Evolutionary conservation across 805 yeast species (phyloP).

Genomic region (Sugiyamaella smithiae): DNA sequence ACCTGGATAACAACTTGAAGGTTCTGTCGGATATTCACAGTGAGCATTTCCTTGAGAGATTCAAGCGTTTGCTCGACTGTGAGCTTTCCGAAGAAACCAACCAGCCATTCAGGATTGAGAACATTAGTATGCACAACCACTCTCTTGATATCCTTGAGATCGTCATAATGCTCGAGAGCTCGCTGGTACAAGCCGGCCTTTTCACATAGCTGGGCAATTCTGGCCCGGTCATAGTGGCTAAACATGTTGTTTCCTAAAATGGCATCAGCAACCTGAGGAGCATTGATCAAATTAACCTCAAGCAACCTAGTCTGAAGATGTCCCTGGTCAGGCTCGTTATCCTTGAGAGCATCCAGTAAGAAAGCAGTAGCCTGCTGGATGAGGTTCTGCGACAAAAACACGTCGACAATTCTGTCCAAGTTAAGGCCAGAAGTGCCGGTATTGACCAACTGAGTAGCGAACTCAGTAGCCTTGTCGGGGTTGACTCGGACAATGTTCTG

Average conservation of each 20-base stretch:
- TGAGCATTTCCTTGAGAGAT: conserved; percentile 82
- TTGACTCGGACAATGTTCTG: conserved; percentile 87
- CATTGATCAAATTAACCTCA: conserved; percentile 89
- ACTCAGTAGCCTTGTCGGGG: conserved; percentile 98
- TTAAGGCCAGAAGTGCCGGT: conserved; percentile 63
- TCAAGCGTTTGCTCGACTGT: conserved; percentile 91
- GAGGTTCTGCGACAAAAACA: conserved; percentile 89
- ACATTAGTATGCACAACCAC: conserved; percentile 80
- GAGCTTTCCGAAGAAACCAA: conserved; percentile 85
- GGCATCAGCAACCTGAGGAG: conserved; percentile 99
- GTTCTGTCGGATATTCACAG: conserved; percentile 75
- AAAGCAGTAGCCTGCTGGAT: conserved; percentile 98
- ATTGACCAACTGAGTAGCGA: conserved; percentile 80
- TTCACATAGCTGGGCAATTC: conserved; percentile 89
- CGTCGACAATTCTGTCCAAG: conserved; percentile 84
- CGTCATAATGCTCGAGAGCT: conserved; percentile 94
- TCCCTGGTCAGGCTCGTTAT: conserved; percentile 91
- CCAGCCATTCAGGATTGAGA: conserved; percentile 91
- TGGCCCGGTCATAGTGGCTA: conserved; percentile 90
- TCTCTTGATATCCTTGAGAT: conserved; percentile 91
- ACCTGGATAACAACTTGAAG: conserved; percentile 93
- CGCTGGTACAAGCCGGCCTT: conserved; percentile 95
- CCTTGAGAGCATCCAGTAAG: conserved; percentile 89
- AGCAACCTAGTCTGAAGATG: conserved; percentile 91
- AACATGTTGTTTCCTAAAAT: conserved; percentile 94